phyloP scores from a whole-genome alignment of 805 yeast genomes.

The Myxozyma sirexii region DNA sequence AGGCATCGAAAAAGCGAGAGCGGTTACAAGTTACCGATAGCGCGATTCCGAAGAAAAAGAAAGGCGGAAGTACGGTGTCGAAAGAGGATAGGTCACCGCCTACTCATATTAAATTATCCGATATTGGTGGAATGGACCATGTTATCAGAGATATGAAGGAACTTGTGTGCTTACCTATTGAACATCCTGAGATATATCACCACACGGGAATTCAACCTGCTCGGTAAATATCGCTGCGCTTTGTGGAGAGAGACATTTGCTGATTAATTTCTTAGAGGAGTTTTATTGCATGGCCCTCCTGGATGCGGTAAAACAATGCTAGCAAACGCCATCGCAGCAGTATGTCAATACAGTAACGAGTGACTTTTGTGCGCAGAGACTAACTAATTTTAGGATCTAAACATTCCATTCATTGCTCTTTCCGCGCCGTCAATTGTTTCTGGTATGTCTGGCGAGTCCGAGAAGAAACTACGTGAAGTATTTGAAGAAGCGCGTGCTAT shows the following conservation, averaged over 20 bases:
- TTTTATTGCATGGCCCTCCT: conserved; percentile 95
- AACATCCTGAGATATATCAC: conserved; percentile 88
- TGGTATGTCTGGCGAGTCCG: conserved; percentile 99
- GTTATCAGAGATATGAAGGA: conserved; percentile 88
- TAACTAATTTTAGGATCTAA: conserved; percentile 54
- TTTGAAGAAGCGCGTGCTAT: conserved; percentile 79
- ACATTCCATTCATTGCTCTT: conserved; percentile 86
- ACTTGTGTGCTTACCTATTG: conserved; percentile 84
- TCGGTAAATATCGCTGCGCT: conserved; percentile 7
- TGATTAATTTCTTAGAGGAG: conserved; percentile 56
- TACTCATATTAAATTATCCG: conserved; percentile 66
- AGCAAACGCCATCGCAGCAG: conserved; percentile 84
- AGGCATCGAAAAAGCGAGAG: conserved; percentile 36
- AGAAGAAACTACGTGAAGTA: conserved; percentile 90
- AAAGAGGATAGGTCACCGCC: conserved; percentile 56
- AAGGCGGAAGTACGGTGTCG: conserved; percentile 50
- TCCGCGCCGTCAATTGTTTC: conserved; percentile 96
- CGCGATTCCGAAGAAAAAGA: conserved; percentile 54
- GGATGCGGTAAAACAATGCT: conserved; percentile 98
- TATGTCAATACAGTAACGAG: background rate
- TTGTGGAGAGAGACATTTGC: background rate
- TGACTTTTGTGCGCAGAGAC: background rate
- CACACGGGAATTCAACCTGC: conserved; percentile 95
- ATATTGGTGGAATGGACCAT: conserved; percentile 86
- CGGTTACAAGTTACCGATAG: conserved; percentile 39